These are phyloP conservation scores for Trichoderma pleuroti DNA, from an alignment of 2,329 filamentous ascomycete genomes.

Conservation along the genomic window DNA sequence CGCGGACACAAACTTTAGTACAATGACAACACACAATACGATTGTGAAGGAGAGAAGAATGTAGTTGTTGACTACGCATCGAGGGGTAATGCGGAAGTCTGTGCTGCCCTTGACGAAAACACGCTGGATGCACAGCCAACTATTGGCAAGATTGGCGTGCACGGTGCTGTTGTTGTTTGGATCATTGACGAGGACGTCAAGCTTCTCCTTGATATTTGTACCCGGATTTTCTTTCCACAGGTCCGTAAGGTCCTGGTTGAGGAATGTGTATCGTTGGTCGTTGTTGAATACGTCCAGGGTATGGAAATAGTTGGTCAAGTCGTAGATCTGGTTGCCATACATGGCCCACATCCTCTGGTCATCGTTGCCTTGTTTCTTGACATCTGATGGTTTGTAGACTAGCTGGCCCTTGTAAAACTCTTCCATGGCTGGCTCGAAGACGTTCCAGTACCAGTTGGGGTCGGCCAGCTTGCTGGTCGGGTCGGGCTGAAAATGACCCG, in stretches of 20 bases:
- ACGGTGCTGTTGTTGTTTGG: constrained; percentile 50
- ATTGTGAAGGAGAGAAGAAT: constrained; percentile 85
- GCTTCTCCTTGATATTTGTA: constrained; percentile 67
- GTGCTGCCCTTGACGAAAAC: constrained; percentile 77
- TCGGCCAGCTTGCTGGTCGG: constrained; percentile 55
- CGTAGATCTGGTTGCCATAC: constrained; percentile 73
- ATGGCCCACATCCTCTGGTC: constrained; percentile 75
- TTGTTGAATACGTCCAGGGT: constrained; percentile 61
- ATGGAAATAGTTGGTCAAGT: constrained; percentile 87
- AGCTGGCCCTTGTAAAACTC: constrained; percentile 85
- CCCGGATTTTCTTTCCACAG: constrained; percentile 74
- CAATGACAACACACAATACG: constrained; percentile 74
- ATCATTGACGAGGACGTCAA: constrained; percentile 52
- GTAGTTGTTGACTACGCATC: constrained; percentile 87
- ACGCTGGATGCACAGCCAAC: constrained; percentile 76
- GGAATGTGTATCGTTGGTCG: constrained; percentile 60
- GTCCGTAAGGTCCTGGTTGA: constrained; percentile 64
- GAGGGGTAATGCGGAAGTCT: constrained; percentile 75
- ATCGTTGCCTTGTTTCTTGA: constrained; percentile 64
- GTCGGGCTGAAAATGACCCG: constrained; percentile 59
- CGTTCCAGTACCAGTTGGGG: constrained; percentile 71
- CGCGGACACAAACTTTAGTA: constrained; percentile 86
- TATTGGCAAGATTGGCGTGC: constrained; percentile 55
- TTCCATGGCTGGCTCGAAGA: constrained; percentile 74
- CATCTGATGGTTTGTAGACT: constrained; percentile 60